Evolutionary conservation across 2,329 filamentous ascomycete species (phyloP).

Genomic region (Zelopaecilomyces penicillatus): DNA sequence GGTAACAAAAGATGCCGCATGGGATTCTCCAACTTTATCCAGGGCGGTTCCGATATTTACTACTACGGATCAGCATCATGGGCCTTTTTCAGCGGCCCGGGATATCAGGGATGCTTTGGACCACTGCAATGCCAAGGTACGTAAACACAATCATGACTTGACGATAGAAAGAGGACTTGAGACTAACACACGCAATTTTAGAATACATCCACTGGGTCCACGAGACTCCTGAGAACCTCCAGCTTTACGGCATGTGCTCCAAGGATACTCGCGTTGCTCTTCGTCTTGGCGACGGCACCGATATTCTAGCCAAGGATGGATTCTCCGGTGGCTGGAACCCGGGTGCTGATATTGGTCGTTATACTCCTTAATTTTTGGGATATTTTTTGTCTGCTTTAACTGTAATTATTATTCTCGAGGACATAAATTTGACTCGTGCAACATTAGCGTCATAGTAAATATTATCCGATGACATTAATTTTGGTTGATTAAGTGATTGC

Average conservation of each 20-base stretch:
- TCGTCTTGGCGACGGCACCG: constrained; percentile 27
- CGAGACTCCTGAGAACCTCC: constrained; percentile 27
- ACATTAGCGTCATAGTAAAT: too few species aligned
- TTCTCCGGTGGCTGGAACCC: constrained; percentile 28
- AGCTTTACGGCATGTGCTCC: constrained; percentile 33
- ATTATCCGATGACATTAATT: too few species aligned
- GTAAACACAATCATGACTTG: constrained; percentile 1
- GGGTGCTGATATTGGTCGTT: constrained; percentile 27
- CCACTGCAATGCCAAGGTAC: constrained; percentile 25
- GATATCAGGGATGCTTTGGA: constrained; percentile 25
- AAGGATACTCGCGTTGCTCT: constrained; percentile 29
- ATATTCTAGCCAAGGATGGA: constrained; percentile 20
- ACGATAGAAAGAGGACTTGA: background rate
- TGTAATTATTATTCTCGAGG: too few species aligned
- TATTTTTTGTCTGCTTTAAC: background rate
- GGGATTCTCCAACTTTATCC: constrained; percentile 32
- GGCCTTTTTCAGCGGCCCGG: constrained; percentile 34
- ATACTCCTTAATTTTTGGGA: constrained; percentile 16
- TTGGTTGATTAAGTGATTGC: too few species aligned
- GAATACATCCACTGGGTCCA: constrained; percentile 30
- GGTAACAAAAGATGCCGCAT: constrained; percentile 30
- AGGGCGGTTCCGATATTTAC: constrained; percentile 31
- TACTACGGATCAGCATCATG: constrained; percentile 35
- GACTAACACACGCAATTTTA: constrained; percentile 2
- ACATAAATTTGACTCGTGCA: too few species aligned